These are phyloP conservation scores for Colletotrichum acutatum DNA, from an alignment of 2,329 filamentous ascomycete species.

Conservation along the genomic window DNA sequence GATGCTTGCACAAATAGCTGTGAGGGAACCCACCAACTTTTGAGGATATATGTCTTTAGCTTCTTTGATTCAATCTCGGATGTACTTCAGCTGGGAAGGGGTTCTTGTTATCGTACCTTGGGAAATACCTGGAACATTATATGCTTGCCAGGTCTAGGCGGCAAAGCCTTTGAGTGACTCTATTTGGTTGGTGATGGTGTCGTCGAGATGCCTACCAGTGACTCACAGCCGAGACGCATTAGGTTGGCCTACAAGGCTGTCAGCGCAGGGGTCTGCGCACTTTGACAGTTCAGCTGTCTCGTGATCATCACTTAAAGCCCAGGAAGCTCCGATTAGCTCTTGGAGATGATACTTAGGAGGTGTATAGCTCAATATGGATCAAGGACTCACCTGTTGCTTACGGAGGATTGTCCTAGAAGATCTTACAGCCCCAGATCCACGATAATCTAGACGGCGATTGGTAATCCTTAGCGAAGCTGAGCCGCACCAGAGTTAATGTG, in stretches of 20 bases:
- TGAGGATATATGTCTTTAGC: neutral
- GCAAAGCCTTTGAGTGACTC: constrained; percentile 14
- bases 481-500: neutral
- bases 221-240: constrained; percentile 18
- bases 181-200: neutral
- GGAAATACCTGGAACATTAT: neutral
- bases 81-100: neutral
- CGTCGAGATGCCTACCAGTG: neutral
- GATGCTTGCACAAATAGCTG: constrained; percentile 6
- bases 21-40: constrained; percentile 23
- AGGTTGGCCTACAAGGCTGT: constrained; percentile 14
- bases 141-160: constrained; percentile 20
- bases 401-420: neutral
- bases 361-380: neutral
- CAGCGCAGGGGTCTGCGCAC: neutral
- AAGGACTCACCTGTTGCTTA: constrained; percentile 7
- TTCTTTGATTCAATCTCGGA: neutral
- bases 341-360: neutral
- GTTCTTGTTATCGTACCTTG: neutral
- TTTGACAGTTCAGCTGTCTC: neutral
- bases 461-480: neutral
- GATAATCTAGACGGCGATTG: neutral
- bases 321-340: neutral
- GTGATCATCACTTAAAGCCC: neutral
- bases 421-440: neutral